Base-by-base conservation (phyloP, 2,329 filamentous ascomycete species). In the Colletotrichum salicis region DNA sequence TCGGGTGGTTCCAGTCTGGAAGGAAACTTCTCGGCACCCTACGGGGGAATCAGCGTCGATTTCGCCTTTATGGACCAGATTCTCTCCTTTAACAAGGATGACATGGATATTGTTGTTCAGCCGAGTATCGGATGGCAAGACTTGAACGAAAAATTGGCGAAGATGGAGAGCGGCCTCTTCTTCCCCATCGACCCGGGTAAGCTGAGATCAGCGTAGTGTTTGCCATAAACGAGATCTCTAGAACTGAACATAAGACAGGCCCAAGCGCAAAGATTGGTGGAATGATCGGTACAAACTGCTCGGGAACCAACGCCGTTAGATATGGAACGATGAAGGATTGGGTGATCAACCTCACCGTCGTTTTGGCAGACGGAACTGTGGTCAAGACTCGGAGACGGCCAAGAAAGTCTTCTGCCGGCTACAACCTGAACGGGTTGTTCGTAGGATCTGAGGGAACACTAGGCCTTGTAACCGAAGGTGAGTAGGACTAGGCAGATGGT, bases 51-150 rank as follows among this genome's bases (percentile, higher is more conserved):
- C 78, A 96, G 93, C 75, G 93, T 98, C 62, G 95, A 98, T 78
- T 98, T 98, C 80, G 89, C 90, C 1, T 90, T 90, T 77, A 98
- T 98, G 95, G 92, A 97, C 79, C 86, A 91, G 77, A 92, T 97
- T 31, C 76, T 98, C 35, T 86, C 91, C 65, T 86, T 97, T 68
- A 93, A 97, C 80, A 91, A 93, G 75, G 92, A 94, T 4, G 95
- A 97, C 79, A 94, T 97, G 93, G 95, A 98, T 76, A 87, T 97
- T 61, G 93, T 97, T 5, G 94, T 98, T 3, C 95, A 98, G 80
- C 95, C 95, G 3, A 93, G 93, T 7, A 92, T 98, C 11, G 92
- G 93, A n/a, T 98, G 95, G 95, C 95, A 97, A 88, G 90, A 93
- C 64, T 84, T 98, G 70, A 98, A 98, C 77, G 90, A 92, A 74